Evolutionary conservation across 1,139 yeast genomes (phyloP).

Genomic region (Suhomyces terraborum): DNA sequence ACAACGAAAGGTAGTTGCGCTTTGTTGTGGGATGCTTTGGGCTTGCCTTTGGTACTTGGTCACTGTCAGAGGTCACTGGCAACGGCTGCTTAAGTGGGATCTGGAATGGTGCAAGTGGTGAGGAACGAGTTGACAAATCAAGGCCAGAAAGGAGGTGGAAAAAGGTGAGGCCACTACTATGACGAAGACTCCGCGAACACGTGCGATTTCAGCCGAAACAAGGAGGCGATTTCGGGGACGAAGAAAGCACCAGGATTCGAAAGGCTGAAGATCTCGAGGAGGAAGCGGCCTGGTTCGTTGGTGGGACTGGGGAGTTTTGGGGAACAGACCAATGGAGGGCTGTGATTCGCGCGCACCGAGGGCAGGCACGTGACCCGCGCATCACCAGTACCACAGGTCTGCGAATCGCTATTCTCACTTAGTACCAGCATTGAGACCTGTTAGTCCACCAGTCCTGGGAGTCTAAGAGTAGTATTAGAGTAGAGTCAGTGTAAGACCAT

Average conservation of each 20-base stretch:
- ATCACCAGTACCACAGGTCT: no score
- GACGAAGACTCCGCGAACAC: background rate
- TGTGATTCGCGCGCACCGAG: slow-evolving; percentile 5
- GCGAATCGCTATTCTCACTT: no score
- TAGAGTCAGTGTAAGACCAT: no score
- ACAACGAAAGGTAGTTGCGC: no score
- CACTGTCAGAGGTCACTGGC: no score
- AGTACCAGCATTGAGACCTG: no score
- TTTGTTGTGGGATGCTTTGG: no score
- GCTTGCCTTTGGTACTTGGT: no score
- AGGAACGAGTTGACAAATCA: slow-evolving; percentile 1
- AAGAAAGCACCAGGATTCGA: background rate
- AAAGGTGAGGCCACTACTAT: background rate
- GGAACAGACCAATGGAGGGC: slow-evolving; percentile 3
- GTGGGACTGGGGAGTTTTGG: background rate
- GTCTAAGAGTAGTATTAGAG: no score
- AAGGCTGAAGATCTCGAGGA: background rate
- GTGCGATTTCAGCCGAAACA: background rate
- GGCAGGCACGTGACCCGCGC: background rate
- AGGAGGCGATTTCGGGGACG: background rate
- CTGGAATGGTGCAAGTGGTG: slow-evolving; percentile 2
- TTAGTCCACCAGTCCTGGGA: no score
- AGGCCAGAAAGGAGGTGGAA: background rate
- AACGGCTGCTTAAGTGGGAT: no score
- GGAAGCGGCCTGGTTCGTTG: background rate